Base-by-base conservation (phyloP, 139 green algal species). In the Coccomyxa sp. region DNA sequence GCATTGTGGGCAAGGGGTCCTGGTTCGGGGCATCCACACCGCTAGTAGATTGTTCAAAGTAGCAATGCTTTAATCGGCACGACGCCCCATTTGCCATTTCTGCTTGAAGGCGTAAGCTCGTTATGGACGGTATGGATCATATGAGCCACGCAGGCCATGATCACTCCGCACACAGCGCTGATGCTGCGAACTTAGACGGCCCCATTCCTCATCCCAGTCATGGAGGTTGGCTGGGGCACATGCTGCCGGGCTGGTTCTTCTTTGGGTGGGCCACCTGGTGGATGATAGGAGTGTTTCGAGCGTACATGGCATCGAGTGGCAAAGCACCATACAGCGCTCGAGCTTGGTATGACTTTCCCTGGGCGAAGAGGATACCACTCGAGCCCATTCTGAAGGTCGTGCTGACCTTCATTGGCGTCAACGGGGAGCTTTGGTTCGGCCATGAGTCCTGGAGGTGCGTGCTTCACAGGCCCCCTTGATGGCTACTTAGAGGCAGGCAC, bases 361-460 rank as follows among this genome's bases (percentile, higher is more conserved):
- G 75, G 76, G 54, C 83, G 39, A 73, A 68, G n/a, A 37, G n/a
- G 0, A 0, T 86, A 10, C 86, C 86, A 0, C 36, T 92, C 44
- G 88, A 92, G 79, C 88, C 88, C 0, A 31, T 87, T 2, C 10
- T 88, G 8, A 92, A 92, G 68, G n/a, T 92, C 12, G n/a, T 84
- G 6, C 72, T 92, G 37, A 81, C 88, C 7, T 84, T 85, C 37
- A 75, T 87, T 33, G 88, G 86, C 64, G 85, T 91, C 36, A 83
- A 91, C 29, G 84, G 84, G 7, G 88, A 92, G 86, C 82, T 92
- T 16, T 92, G 88, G 88, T 70, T 86, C 29, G 86, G 86, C 5
- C 88, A 92, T 55, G 80, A 85, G 2, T 81, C 79, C 2, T 90
- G 78, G 58, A 81, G 78, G 86, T 84, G 54, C 58, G 71, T 22